Base-by-base conservation (phyloP, 2,329 filamentous ascomycete genomes). In the Colletotrichum abscissum region DNA sequence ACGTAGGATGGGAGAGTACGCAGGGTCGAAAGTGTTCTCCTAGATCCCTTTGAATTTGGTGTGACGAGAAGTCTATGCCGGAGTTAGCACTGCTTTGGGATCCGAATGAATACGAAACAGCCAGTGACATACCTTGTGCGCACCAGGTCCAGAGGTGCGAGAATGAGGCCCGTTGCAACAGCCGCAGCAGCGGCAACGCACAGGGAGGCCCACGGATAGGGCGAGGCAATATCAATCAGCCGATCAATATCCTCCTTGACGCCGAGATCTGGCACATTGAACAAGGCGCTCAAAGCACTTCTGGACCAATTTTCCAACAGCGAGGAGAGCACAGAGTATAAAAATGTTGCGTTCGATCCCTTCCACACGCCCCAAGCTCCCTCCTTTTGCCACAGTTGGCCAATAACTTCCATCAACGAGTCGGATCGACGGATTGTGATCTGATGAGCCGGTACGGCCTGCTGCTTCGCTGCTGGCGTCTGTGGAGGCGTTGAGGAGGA, bases 301-400 rank as follows among this genome's bases (percentile, higher is more conserved):
- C 95, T 91, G 11, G 95, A 94, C 92, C 97, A 99, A 77, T 94
- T 95, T 81, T 98, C 97, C 35, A 98, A 86, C 8, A 97, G 92
- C 12, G 95, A 95, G 75, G 95, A 90, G 22, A 98, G 88, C 59
- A 98, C 90, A 0, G 92, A 94, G 84, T 98, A 98, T 63, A 98
- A 87, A 79, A 98, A 99, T 1, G 95, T 97, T 16, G 94, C 91
- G 80, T 98, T 98, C 49, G 95, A 94, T 9, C 93, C 92, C 82
- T 98, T 98, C 95, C 96, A 99, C 5, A 98, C 92, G 5, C 97
- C 97, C 88, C 95, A 95, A 0, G 92, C 92, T 46, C 95, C 94
- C 80, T 97, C 96, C 77, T 93, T 96, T 60, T 92, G 89, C 94
- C 97, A 98, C 24, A 98, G 85, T 80, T 97, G 93, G 7, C 92